Evolutionary conservation across 305 asterid species (phyloP), one percentile per base, ranked within the genome.

Genomic region (Galium porrigens): DNA sequence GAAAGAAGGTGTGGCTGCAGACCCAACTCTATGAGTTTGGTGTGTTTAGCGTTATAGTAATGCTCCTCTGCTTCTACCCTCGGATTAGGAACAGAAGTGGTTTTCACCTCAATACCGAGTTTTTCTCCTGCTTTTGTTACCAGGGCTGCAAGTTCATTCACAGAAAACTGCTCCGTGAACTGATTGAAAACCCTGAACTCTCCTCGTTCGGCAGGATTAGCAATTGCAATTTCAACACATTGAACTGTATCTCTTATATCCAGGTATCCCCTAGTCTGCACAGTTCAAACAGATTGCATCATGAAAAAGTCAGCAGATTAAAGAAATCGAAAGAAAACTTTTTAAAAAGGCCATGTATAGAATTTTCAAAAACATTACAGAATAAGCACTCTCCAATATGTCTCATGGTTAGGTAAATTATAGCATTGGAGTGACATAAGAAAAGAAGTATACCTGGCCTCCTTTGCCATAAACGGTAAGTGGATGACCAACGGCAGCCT

Each of bases 1-100:
- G 97, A 90, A 10, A 91, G 89, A 53, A 88, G 94, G 68, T 86
- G 97, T 20, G 97, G 96, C 63, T 86, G 30, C 59, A 91, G 88
- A 14, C 97, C 97, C 74, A 88, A 65, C 71, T 88, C 94, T 5
- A 83, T 74, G 8, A 91, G 94, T 72, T 88, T 91, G 0, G 97
- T 88, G 66, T 88, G 97, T 76, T 88, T 91, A 55, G 98, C 94
- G 6, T 88, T 91, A 71, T 91, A 91, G 77, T 88, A 91, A 73
- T 91, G 98, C 78, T 88, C 95, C 80, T 91, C 98, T 0, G 94
- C 95, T 76, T 91, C 96, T 48, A 91, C 98, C 72, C 98, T 81
- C 1, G 98, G 98, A 79, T 91, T 91, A 49, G 95, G 88, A 12
- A 91, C 90, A 0, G 94, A 83, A 66, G 73, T 61, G 9, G 90